phyloP scores from a whole-genome alignment of 257 asterid species.

The Solanum lycopersicoides region DNA sequence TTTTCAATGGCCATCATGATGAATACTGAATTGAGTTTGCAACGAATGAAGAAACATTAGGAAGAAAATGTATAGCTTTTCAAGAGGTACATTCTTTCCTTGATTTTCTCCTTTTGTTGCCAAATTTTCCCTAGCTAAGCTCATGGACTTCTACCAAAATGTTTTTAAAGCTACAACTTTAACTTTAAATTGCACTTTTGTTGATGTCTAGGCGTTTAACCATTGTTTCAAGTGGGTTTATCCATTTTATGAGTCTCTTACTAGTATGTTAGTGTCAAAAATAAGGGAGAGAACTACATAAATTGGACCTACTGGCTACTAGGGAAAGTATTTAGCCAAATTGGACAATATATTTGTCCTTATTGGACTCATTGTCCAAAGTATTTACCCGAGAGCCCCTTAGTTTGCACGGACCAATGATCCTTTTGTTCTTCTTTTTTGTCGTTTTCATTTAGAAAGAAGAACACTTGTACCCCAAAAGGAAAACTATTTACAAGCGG shows the following conservation, averaged over 20 bases:
- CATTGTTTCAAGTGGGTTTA: not conserved
- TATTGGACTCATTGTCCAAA: too few relatives aligned
- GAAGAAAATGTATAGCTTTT: conserved; percentile 63
- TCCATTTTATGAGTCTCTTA: not conserved
- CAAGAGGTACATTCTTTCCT: conserved; percentile 57
- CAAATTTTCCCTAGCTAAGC: not conserved
- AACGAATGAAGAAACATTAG: conserved; percentile 89
- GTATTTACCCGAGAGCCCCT: too few relatives aligned
- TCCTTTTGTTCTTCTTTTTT: too few relatives aligned
- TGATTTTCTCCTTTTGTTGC: conserved; percentile 6
- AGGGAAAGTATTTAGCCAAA: too few relatives aligned
- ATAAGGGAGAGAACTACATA: too few relatives aligned
- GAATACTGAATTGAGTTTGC: conserved; percentile 74
- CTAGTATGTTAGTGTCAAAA: too few relatives aligned
- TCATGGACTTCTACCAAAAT: not conserved
- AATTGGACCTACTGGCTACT: too few relatives aligned
- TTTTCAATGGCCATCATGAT: conserved; percentile 46
- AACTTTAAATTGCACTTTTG: not conserved
- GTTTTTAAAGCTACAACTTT: not conserved
- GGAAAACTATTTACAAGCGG: too few relatives aligned
- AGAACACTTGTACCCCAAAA: too few relatives aligned
- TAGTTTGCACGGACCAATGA: too few relatives aligned
- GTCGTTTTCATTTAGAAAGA: too few relatives aligned
- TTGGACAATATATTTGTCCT: too few relatives aligned
- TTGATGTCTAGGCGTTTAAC: not conserved